Evolutionary conservation across 805 yeast genomes (phyloP).

Genomic region (Nakazawaea pomicola): DNA sequence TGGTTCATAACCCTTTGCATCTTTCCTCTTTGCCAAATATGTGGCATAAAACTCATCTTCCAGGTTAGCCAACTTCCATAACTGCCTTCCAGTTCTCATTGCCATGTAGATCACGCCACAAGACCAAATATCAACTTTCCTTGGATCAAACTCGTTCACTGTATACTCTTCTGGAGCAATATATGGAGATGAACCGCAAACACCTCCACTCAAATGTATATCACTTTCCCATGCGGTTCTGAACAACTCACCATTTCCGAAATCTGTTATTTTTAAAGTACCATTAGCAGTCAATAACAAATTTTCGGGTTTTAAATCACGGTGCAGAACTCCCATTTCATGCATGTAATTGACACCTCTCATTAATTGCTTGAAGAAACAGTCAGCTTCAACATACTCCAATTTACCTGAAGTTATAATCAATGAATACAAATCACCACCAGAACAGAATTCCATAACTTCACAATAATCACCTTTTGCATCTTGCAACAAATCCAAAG

Average conservation of each 20-base stretch:
- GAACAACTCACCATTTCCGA: slow-evolving; percentile 82
- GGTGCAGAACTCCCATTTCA: slow-evolving; percentile 82
- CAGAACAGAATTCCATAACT: slow-evolving; percentile 81
- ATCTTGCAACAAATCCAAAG: slow-evolving; percentile 73
- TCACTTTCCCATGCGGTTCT: slow-evolving; percentile 79
- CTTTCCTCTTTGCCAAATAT: slow-evolving; percentile 74
- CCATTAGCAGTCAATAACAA: slow-evolving; percentile 70
- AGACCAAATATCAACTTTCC: slow-evolving; percentile 86
- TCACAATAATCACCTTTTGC: slow-evolving; percentile 80
- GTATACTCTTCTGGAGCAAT: slow-evolving; percentile 87
- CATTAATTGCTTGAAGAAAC: slow-evolving; percentile 81
- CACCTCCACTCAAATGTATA: slow-evolving; percentile 65
- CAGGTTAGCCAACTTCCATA: slow-evolving; percentile 80
- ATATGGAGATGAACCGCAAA: slow-evolving; percentile 85
- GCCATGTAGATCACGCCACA: slow-evolving; percentile 93
- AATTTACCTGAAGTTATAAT: slow-evolving; percentile 73
- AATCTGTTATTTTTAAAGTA: slow-evolving; percentile 75
- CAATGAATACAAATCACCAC: slow-evolving; percentile 74
- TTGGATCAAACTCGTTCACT: slow-evolving; percentile 64
- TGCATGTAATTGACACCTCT: slow-evolving; percentile 87
- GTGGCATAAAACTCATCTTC: slow-evolving; percentile 78
- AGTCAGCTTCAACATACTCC: slow-evolving; percentile 82
- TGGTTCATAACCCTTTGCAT: slow-evolving; percentile 85
- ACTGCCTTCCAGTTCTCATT: slow-evolving; percentile 88
- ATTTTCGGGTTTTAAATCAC: slow-evolving; percentile 89